A percentile compares a stretch with the other conserved stretches of the same genome.
Evolutionary conservation across 2,329 filamentous ascomycete species (phyloP).

Genomic region (Eutypella sp.): DNA sequence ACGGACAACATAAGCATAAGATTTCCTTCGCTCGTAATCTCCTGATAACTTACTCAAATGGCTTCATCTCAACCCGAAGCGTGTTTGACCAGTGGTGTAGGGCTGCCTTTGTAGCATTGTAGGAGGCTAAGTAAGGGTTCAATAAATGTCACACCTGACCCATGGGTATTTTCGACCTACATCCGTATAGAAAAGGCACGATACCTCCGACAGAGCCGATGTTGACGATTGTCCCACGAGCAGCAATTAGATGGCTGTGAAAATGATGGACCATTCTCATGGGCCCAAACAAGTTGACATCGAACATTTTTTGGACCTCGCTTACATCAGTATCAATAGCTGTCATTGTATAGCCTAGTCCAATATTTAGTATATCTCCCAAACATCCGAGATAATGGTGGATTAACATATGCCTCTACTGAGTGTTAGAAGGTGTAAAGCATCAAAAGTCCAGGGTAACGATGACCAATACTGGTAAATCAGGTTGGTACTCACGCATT

Average conservation of each 20-base stretch:
- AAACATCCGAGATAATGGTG: too few relatives aligned
- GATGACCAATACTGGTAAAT: too few relatives aligned
- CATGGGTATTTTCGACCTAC: too few relatives aligned
- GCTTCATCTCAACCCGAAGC: background rate
- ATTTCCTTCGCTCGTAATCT: background rate
- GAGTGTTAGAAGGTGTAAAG: too few relatives aligned
- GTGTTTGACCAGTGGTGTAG: background rate
- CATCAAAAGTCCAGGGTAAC: background rate
- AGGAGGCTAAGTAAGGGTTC: background rate
- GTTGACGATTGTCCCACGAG: background rate
- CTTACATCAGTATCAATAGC: conserved; percentile 2
- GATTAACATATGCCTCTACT: background rate
- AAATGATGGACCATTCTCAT: conserved; percentile 2
- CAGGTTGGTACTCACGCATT: background rate
- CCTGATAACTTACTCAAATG: background rate
- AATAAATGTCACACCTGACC: conserved; percentile 3
- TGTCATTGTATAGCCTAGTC: conserved; percentile 3
- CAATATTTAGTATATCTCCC: too few relatives aligned
- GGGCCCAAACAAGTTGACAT: conserved; percentile 4
- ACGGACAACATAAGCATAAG: background rate
- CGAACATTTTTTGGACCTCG: conserved; percentile 5
- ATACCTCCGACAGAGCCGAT: background rate
- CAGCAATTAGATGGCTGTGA: background rate
- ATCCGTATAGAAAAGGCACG: background rate
- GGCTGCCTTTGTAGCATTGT: background rate